Percentiles rank a stretch among this genome's conserved stretches.
Conservation (phyloP, 2,329 filamentous ascomycete genomes). For the Clarireedia monteithiana region DNA sequence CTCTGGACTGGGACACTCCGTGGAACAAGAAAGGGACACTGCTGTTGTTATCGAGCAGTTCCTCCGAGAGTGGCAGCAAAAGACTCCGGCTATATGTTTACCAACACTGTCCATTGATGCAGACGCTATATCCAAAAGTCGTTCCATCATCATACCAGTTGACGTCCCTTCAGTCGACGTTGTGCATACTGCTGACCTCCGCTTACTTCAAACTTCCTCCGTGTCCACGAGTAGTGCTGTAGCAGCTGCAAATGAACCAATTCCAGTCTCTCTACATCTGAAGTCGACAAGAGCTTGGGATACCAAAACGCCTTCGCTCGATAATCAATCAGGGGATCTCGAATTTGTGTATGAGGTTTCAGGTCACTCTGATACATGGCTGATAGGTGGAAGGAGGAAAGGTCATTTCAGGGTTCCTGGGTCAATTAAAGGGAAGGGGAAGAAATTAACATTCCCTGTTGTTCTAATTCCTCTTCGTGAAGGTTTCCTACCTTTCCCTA, state of each 20-base stretch:
- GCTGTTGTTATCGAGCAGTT: conserved; percentile 18
- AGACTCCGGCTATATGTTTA: conserved; percentile 20
- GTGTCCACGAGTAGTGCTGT: conserved; percentile 32
- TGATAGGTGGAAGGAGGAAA: conserved; percentile 73
- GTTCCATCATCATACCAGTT: conserved; percentile 77
- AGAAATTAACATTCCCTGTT: conserved; percentile 50
- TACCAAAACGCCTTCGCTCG: conserved; percentile 30
- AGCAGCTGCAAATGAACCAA: conserved; percentile 54
- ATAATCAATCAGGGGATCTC: conserved; percentile 35
- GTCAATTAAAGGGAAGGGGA: conserved; percentile 35
- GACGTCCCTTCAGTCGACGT: conserved; percentile 79
- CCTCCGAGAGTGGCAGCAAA: conserved; percentile 22
- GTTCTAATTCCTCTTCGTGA: conserved; percentile 73
- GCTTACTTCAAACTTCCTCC: conserved; percentile 36
- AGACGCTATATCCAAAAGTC: conserved; percentile 34
- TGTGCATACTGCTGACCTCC: conserved; percentile 70
- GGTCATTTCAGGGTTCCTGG: conserved; percentile 63
- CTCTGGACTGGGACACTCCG: conserved; percentile 37
- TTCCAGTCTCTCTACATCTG: conserved; percentile 54
- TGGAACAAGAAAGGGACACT: conserved; percentile 22
- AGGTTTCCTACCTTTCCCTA: conserved; percentile 71
- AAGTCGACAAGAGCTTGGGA: conserved; percentile 59
- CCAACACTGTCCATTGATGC: conserved; percentile 18
- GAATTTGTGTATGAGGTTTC: conserved; percentile 81
- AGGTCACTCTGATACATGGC: conserved; percentile 68